Percentiles rank a stretch among this genome's conserved stretches.
Conservation (phyloP, 208 protist species). For the Acanthamoeba triangularis region DNA sequence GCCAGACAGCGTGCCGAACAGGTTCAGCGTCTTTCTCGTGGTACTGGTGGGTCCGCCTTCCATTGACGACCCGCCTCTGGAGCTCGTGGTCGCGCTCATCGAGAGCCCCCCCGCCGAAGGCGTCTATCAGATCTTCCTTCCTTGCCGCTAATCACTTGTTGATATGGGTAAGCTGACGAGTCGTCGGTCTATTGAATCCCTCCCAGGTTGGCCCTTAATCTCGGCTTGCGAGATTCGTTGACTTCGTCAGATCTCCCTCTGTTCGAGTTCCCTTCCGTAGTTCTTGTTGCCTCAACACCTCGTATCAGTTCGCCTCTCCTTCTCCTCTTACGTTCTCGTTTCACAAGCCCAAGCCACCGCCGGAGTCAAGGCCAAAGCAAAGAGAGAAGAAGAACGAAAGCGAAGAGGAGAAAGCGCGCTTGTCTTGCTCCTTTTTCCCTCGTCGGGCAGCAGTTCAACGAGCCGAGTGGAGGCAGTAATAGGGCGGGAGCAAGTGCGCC, state of each 20-base stretch:
- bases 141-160: too few species aligned
- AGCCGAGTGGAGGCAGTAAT: neutral
- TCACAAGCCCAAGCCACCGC: neutral
- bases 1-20: neutral
- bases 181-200: too few species aligned
- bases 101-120: too few species aligned
- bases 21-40: neutral
- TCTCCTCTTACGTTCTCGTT: too few species aligned
- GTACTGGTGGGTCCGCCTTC: neutral
- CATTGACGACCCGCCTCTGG: neutral
- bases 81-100: neutral
- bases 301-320: too few species aligned
- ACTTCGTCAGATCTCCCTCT: too few species aligned
- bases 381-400: constrained; percentile 21
- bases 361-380: neutral
- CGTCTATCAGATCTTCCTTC: too few species aligned
- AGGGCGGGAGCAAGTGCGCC: too few species aligned
- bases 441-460: constrained; percentile 78
- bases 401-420: constrained; percentile 65
- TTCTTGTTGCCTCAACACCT: neutral
- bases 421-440: neutral
- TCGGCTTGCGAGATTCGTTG: too few species aligned
- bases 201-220: too few species aligned
- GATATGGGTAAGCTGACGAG: too few species aligned
- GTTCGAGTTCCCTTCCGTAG: neutral